Evolutionary conservation across 2,329 filamentous ascomycete species (phyloP), one percentile per base, ranked within the genome.

Genomic region (Chaetomiaceae sp.): DNA sequence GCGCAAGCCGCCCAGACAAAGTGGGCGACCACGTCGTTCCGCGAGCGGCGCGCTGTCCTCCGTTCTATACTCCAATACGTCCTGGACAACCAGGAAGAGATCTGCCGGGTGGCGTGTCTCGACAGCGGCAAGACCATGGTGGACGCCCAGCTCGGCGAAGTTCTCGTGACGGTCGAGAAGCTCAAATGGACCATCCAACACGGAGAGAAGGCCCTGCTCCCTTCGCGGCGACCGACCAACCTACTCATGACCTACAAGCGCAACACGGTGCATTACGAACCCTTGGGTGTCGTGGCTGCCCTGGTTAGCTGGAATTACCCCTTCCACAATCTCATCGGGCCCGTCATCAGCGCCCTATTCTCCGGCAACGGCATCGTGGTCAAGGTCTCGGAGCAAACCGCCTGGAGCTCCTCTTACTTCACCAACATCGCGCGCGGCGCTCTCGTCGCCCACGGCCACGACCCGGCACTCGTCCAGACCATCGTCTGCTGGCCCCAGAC

Each of bases 241-340:
- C 77, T 96, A 41, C 79, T 99, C 58, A 95, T 99, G 90, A 82
- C 85, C 72, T 96, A 97, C 73, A 99, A 99, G 78, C 84, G 81
- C 68, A 96, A 96, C 66, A 86, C 85, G 57, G 90, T 99, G 25
- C 75, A 81, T 45, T 99, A 95, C 70, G 91, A 99, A 71, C 92
- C 94, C 13, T 75, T 97, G 18, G 94, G 94, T 14, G 90, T 99
- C 32, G 89, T 99, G 5, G 86, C 90, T 10, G 92, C 94, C 16
- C 86, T 92, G 48, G 90, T 99, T 38, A 94, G 88, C 66, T 99
- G 94, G 94, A 99, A 99, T 74, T 97, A 90, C 67, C 85, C 89
- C 40, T 95, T 97, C 71, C 94, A 99, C 74, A 99, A 99, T 71
- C 77, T 97, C 58, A 82, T 97, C 42, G 90, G 89, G 0, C 94